These are phyloP conservation scores for Hyphopichia pseudoburtonii DNA, from an alignment of 1,139 yeast genomes.

Conservation along the genomic window DNA sequence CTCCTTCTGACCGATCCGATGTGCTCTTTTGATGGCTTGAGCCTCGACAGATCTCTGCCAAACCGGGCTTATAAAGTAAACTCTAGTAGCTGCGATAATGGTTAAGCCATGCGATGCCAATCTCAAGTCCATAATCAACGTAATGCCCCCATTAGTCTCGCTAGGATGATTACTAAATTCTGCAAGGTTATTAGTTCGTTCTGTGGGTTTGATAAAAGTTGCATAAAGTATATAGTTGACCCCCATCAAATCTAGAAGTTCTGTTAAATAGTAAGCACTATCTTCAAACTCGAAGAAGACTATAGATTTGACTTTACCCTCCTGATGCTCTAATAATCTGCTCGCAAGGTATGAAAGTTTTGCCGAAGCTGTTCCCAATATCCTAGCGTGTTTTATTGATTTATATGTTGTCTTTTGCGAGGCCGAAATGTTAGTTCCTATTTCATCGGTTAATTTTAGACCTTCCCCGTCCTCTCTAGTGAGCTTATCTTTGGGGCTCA, in stretches of 20 bases:
- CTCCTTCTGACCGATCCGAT: slow-evolving; percentile 63
- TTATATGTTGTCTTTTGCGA: slow-evolving; percentile 17
- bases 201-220: slow-evolving; percentile 50
- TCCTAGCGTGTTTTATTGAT: slow-evolving; percentile 29
- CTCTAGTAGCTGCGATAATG: slow-evolving; percentile 65
- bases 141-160: slow-evolving; percentile 42
- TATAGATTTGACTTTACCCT: slow-evolving; percentile 48
- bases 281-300: slow-evolving; percentile 74
- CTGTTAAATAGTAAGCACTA: slow-evolving; percentile 66
- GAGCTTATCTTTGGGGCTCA: slow-evolving; percentile 9
- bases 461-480: slow-evolving; percentile 21
- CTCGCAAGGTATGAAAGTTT: slow-evolving; percentile 61
- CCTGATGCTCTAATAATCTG: slow-evolving; percentile 52
- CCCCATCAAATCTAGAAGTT: slow-evolving; percentile 61
- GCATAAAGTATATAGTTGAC: slow-evolving; percentile 63
- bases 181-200: slow-evolving; percentile 54
- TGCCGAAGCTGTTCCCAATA: slow-evolving; percentile 60
- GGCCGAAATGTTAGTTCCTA: slow-evolving; percentile 13
- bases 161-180: slow-evolving; percentile 46
- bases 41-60: slow-evolving; percentile 72
- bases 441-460: slow-evolving; percentile 17
- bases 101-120: slow-evolving; percentile 73
- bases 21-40: slow-evolving; percentile 73
- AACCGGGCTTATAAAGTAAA: slow-evolving; percentile 67
- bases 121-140: slow-evolving; percentile 64